These are phyloP conservation scores for Coemansia sp. DNA, from an alignment of 192 early-diverging fungal species.

Conservation along the genomic window DNA sequence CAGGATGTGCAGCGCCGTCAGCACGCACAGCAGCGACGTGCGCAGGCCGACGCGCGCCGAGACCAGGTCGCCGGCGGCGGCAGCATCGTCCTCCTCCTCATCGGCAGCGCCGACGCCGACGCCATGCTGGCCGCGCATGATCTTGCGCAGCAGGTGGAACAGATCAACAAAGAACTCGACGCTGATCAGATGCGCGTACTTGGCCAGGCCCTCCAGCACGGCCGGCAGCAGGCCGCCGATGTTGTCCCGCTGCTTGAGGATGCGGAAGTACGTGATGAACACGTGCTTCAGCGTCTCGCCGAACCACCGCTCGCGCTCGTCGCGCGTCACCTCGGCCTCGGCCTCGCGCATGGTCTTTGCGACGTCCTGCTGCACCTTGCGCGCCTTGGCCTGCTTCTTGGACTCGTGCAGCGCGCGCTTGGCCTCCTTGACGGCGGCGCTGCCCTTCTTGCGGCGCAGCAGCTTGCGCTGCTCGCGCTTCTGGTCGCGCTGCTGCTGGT, in stretches of 20 bases:
- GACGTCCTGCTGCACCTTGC: conserved; percentile 48
- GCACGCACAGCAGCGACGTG: conserved; percentile 82
- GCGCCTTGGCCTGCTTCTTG: conserved; percentile 73
- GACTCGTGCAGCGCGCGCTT: conserved; percentile 65
- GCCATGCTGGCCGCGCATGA: conserved; percentile 70
- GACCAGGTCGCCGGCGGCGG: conserved; percentile 33
- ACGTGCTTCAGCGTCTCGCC: conserved; percentile 94
- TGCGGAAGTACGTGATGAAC: conserved; percentile 94
- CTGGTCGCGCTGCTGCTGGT: conserved; percentile 58
- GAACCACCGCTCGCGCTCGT: conserved; percentile 83
- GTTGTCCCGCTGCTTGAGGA: conserved; percentile 82
- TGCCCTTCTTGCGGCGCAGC: conserved; percentile 40
- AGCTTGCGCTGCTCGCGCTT: conserved; percentile 36
- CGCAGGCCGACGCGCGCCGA: conserved; percentile 60
- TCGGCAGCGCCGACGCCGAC: conserved; percentile 53
- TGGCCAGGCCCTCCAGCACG: conserved; percentile 65
- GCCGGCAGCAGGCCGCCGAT: conserved; percentile 66
- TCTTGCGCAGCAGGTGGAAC: conserved; percentile 79
- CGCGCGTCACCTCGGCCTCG: conserved; percentile 83
- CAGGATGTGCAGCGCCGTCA: conserved; percentile 87
- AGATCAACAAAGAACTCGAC: conserved; percentile 96
- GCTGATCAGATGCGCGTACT: conserved; percentile 95
- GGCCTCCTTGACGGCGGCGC: conserved; percentile 46
- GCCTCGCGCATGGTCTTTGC: conserved; percentile 76
- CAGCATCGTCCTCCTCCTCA: conserved; percentile 21